Percentiles rank a stretch among this genome's conserved stretches.
phyloP scores from a whole-genome alignment of 192 early-diverging fungal species.

The Gonapodya sp. region DNA sequence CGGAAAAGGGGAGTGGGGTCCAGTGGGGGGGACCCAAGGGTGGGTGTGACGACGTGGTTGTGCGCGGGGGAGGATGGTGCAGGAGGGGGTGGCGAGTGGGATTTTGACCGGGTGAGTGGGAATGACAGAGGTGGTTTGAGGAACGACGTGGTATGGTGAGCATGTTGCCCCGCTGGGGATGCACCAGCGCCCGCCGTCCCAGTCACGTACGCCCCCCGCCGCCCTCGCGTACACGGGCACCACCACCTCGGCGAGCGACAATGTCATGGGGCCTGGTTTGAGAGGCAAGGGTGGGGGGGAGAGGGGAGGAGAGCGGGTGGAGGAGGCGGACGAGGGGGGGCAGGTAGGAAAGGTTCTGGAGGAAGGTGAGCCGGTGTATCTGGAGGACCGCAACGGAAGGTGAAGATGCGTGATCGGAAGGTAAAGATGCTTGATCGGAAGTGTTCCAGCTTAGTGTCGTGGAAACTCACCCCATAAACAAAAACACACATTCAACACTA shows the following conservation, averaged over 20 bases:
- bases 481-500: background rate
- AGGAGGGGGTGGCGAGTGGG: background rate
- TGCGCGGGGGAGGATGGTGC: background rate
- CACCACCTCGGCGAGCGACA: background rate
- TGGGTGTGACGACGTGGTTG: background rate
- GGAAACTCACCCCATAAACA: background rate
- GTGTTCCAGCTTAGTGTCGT: background rate
- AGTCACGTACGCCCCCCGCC: background rate
- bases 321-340: background rate
- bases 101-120: background rate
- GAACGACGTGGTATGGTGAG: background rate
- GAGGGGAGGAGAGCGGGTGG: background rate
- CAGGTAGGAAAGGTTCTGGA: constrained; percentile 30
- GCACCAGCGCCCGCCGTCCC: background rate
- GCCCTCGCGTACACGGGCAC: background rate
- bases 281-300: background rate
- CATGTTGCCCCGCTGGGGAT: background rate
- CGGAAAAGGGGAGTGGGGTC: background rate
- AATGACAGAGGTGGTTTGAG: background rate
- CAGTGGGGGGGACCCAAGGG: background rate
- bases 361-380: too few relatives aligned
- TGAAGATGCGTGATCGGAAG: constrained; percentile 62
- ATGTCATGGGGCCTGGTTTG: background rate
- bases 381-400: too few relatives aligned
- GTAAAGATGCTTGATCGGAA: background rate